Evolutionary conservation across 1,139 yeast genomes (phyloP).

Genomic region (Kodamaea derodonti): DNA sequence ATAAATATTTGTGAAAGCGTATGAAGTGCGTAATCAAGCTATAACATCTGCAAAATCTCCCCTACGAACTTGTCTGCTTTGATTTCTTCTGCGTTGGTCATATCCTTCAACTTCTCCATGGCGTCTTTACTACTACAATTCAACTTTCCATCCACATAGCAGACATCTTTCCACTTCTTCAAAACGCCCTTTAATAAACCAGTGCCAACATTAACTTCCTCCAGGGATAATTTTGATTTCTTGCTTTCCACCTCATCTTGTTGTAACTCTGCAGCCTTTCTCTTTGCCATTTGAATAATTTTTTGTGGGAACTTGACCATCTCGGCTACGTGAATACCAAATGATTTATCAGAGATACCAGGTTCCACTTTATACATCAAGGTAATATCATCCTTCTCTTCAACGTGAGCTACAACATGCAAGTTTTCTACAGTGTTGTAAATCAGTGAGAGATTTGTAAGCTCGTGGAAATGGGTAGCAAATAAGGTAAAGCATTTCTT

Average conservation of each 20-base stretch:
- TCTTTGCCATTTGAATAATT: slow-evolving; percentile 89
- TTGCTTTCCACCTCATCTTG: slow-evolving; percentile 49
- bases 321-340: slow-evolving; percentile 97
- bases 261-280: slow-evolving; percentile 87
- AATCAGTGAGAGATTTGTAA: slow-evolving; percentile 70
- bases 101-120: slow-evolving; percentile 31
- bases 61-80: slow-evolving; percentile 35
- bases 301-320: slow-evolving; percentile 87
- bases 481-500: slow-evolving; percentile 78
- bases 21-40: too few relatives aligned
- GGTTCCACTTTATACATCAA: slow-evolving; percentile 86
- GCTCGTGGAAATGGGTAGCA: slow-evolving; percentile 97
- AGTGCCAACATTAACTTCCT: slow-evolving; percentile 56
- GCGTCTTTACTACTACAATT: slow-evolving; percentile 34
- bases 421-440: slow-evolving; percentile 64
- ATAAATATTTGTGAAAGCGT: too few relatives aligned
- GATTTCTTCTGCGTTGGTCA: slow-evolving; percentile 16
- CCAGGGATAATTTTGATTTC: slow-evolving; percentile 48
- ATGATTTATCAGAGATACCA: slow-evolving; percentile 90
- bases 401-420: slow-evolving; percentile 93
- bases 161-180: slow-evolving; percentile 56
- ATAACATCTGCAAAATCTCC: slow-evolving; percentile 37
- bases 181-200: slow-evolving; percentile 52
- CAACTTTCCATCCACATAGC: slow-evolving; percentile 36
- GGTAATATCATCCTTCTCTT: slow-evolving; percentile 65